These are phyloP conservation scores for Coemansia sp. DNA, from an alignment of 192 early-diverging fungal species.

Conservation along the genomic window DNA sequence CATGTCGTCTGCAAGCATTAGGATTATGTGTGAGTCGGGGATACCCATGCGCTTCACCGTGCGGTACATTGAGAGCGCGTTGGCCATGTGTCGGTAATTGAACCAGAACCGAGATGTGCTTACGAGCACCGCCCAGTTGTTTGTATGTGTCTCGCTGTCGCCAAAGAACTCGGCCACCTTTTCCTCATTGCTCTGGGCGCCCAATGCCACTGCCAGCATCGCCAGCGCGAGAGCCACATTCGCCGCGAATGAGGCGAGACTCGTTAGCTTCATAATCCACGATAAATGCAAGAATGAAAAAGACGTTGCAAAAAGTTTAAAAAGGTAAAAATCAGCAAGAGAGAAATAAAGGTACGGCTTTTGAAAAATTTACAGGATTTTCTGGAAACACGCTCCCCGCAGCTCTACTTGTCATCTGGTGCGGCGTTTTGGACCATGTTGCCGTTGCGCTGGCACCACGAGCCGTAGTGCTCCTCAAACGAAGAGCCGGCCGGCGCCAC, in stretches of 20 bases:
- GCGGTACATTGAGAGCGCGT: conserved; percentile 97
- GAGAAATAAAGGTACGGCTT: not conserved
- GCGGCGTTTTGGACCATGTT: conserved; percentile 21
- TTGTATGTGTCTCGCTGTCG: conserved; percentile 71
- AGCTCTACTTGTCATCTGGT: not conserved
- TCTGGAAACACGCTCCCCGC: not conserved
- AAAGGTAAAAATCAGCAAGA: no score
- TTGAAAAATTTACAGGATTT: not conserved
- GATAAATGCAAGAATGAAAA: not conserved
- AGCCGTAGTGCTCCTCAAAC: conserved; percentile 48
- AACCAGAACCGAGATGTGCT: conserved; percentile 99
- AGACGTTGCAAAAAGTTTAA: not conserved
- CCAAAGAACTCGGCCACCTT: conserved; percentile 59
- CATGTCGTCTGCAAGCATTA: conserved; percentile 99
- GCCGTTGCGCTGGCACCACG: conserved; percentile 42
- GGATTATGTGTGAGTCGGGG: conserved; percentile 96
- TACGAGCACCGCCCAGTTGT: conserved; percentile 99
- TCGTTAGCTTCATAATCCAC: not conserved
- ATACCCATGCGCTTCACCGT: conserved; percentile 97
- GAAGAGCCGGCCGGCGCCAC: conserved; percentile 8
- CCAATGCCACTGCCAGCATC: not conserved
- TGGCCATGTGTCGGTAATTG: conserved; percentile 98
- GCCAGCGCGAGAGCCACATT: not conserved
- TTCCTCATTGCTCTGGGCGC: conserved; percentile 1
- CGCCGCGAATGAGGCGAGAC: not conserved